Evolutionary conservation across 768 basidiomycete genomes (phyloP), one percentile per base, ranked within the genome.

Genomic region (Kwoniella pini): DNA sequence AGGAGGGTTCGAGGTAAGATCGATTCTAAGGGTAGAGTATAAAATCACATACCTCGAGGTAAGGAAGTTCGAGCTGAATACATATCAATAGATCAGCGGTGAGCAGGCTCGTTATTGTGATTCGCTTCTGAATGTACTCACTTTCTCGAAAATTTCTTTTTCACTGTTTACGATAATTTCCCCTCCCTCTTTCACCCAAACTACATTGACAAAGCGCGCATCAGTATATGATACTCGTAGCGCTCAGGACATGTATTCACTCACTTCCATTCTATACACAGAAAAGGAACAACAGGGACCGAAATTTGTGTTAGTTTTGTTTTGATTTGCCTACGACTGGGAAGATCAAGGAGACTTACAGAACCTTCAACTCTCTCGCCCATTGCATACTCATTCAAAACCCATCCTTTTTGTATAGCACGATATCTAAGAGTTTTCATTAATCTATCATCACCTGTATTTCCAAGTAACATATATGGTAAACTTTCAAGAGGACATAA

Each of bases 331-430:
- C n/a, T n/a, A n/a, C n/a, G n/a, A n/a, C n/a, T n/a, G n/a, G n/a
- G n/a, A n/a, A n/a, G n/a, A n/a, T n/a, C n/a, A 44, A 33, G 7
- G 19, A 11, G 3, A 54, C 65, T 44, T 49, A 62, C 63, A 28
- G 54, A 36, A 12, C 54, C 61, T 10, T 30, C 57, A 15, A 45
- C 17, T 46, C 67, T 57, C 54, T 57, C n/a, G 2, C 72, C 74
- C 74, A 77, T 76, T 0, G 58, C 69, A 60, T 77, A 77, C 68
- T 76, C 76, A 63, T 77, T 77, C 54, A 77, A 50, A 0, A 66
- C 60, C 66, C 69, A 69, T 3, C 66, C 66, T 55, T 70, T 71
- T 6, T 46, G 31, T 24, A 61, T 61, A 12, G 76, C 76, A 28
- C 52, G 48, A 19, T 31, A 30, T 26, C 74, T 55, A 39, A 77